Conservation (phyloP, 345 rosid genomes). For the Mangifera indica region DNA sequence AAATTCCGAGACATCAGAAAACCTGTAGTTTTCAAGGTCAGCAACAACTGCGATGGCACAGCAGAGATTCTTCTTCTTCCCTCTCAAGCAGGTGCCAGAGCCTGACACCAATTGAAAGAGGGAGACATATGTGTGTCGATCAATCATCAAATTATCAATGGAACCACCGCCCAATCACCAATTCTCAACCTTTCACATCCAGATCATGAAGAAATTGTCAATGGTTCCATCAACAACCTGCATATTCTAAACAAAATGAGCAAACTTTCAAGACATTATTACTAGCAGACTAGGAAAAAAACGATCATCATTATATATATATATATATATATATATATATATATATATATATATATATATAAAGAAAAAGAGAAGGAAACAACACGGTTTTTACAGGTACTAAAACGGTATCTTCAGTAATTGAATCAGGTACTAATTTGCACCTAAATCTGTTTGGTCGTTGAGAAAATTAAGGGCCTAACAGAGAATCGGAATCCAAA, state of each 20-base stretch:
- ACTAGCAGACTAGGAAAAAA: too few species aligned
- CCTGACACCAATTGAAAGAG: slow-evolving; percentile 17
- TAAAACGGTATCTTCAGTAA: background rate
- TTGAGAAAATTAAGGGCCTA: background rate
- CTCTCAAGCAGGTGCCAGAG: slow-evolving; percentile 24
- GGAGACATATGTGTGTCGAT: background rate
- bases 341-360: background rate
- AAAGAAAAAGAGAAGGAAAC: background rate
- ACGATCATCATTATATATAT: background rate
- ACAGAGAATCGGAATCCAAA: background rate
- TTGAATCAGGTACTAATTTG: background rate
- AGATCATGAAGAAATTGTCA: background rate
- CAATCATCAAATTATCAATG: slow-evolving; percentile 35
- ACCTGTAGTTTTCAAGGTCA: background rate
- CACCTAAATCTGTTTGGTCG: background rate
- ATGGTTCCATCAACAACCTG: slow-evolving; percentile 3
- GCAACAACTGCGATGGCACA: background rate
- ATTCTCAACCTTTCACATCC: background rate
- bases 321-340: too few species aligned
- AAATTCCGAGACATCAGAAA: slow-evolving; percentile 34
- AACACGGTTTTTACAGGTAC: too few species aligned
- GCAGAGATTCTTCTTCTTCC: slow-evolving; percentile 25
- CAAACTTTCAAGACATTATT: background rate
- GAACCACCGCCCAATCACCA: background rate
- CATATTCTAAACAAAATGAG: background rate